Conservation (phyloP, 2,329 filamentous ascomycete genomes). For the Diaporthe citriasiana region DNA sequence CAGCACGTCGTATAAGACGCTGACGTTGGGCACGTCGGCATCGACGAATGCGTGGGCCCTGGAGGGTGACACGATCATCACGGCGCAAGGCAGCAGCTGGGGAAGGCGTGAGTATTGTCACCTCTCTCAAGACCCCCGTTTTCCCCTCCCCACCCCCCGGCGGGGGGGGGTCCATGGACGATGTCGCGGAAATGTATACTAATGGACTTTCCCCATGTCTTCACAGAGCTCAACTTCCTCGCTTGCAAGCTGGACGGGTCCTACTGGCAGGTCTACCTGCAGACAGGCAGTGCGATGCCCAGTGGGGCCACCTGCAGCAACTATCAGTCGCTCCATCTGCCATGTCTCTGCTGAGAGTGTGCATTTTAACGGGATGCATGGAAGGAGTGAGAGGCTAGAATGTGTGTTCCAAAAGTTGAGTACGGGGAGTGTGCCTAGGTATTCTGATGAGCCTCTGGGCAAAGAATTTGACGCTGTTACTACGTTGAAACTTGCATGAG, state of each 20-base stretch:
- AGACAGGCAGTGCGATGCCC: conserved; percentile 65
- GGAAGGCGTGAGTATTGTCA: conserved; percentile 54
- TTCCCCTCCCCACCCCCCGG: too few species aligned
- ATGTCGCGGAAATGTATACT: conserved; percentile 13
- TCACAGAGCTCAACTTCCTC: conserved; percentile 64
- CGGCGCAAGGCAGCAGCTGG: conserved; percentile 57
- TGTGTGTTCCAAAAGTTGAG: not conserved
- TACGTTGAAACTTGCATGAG: not conserved
- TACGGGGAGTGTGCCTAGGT: not conserved
- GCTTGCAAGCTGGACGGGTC: conserved; percentile 58
- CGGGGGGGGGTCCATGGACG: not conserved
- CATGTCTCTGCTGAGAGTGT: conserved; percentile 59
- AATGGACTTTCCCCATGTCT: not conserved
- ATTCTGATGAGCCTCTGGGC: not conserved
- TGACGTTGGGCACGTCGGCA: conserved; percentile 58
- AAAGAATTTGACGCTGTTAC: not conserved
- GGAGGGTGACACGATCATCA: conserved; percentile 62
- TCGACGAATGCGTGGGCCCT: conserved; percentile 65
- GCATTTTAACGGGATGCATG: too few species aligned
- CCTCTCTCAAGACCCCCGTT: too few species aligned
- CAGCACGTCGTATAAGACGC: conserved; percentile 65
- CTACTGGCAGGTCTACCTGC: conserved; percentile 66
- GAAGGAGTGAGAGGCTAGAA: too few species aligned
- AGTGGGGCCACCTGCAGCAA: conserved; percentile 66
- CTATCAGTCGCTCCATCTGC: conserved; percentile 68